Conservation (phyloP, 306 rosid species). For the Fagus crenata region DNA sequence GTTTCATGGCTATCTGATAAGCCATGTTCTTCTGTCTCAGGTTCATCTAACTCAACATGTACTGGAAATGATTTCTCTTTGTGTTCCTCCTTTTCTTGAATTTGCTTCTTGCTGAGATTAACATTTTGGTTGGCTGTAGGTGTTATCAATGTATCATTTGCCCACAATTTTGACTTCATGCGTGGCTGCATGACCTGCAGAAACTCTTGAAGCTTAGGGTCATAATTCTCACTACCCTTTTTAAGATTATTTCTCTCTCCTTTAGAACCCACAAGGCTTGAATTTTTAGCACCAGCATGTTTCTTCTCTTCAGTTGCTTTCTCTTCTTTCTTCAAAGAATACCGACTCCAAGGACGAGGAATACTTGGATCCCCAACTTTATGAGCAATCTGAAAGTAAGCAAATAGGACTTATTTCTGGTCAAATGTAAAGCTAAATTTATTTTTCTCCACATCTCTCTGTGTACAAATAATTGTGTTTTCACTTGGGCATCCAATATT, state of each 20-base stretch:
- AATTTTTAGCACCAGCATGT: constrained; percentile 22
- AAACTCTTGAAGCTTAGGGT: constrained; percentile 69
- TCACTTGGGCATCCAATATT: not conserved
- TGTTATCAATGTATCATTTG: constrained; percentile 54
- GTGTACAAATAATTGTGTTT: not conserved
- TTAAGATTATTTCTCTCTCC: constrained; percentile 27
- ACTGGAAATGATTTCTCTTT: constrained; percentile 25
- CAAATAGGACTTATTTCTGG: not conserved
- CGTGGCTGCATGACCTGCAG: constrained; percentile 87
- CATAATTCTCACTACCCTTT: constrained; percentile 41
- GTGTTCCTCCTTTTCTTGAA: constrained; percentile 31
- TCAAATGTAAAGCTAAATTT: not conserved
- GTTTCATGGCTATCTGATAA: constrained; percentile 24
- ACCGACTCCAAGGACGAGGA: constrained; percentile 85
- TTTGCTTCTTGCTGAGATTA: constrained; percentile 36
- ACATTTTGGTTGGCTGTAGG: constrained; percentile 16
- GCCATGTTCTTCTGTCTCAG: constrained; percentile 29
- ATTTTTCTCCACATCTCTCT: not conserved
- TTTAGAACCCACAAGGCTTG: constrained; percentile 29
- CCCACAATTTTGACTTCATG: constrained; percentile 77
- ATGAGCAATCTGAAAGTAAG: constrained; percentile 53
- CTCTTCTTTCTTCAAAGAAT: constrained; percentile 50
- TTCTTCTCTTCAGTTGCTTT: constrained; percentile 35
- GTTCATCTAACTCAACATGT: constrained; percentile 28
- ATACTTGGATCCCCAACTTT: constrained; percentile 72